Conservation (phyloP, 2,329 filamentous ascomycete species). For the Pseudogymnoascus sp. region DNA sequence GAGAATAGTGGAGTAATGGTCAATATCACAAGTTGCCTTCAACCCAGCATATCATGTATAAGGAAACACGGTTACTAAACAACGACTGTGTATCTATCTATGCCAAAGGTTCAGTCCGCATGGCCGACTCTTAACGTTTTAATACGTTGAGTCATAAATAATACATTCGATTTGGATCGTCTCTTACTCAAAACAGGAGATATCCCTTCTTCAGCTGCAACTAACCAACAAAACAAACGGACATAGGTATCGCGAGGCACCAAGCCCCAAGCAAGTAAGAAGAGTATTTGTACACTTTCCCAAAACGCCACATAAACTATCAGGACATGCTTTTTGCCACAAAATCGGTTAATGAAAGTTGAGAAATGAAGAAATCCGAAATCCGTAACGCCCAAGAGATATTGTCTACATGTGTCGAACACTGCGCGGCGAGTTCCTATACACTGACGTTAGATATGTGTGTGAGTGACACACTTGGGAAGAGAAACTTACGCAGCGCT, state of each 20-base stretch:
- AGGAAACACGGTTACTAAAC: neutral
- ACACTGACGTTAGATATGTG: neutral
- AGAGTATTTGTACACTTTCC: conserved; percentile 6
- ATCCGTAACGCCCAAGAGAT: conserved; percentile 8
- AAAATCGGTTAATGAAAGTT: conserved; percentile 13
- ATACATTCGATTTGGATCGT: conserved; percentile 7
- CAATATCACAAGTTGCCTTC: neutral
- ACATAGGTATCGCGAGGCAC: conserved; percentile 3
- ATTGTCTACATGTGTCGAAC: conserved; percentile 11
- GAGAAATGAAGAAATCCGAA: conserved; percentile 11
- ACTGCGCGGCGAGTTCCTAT: conserved; percentile 13
- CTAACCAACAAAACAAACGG: conserved; percentile 1
- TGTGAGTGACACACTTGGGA: neutral
- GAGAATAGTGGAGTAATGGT: neutral
- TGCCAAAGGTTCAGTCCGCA: neutral
- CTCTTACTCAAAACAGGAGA: neutral
- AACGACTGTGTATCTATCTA: neutral
- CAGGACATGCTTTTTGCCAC: neutral
- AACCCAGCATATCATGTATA: neutral
- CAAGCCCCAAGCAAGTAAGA: neutral
- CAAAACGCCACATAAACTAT: neutral
- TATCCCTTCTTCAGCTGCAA: neutral
- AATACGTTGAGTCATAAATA: neutral
- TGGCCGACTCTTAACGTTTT: neutral
- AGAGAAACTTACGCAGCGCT: conserved; percentile 41